Percentiles rank a stretch among this genome's conserved stretches.
Conservation (phyloP, 2,329 filamentous ascomycete species). For the Claviceps pusilla region DNA sequence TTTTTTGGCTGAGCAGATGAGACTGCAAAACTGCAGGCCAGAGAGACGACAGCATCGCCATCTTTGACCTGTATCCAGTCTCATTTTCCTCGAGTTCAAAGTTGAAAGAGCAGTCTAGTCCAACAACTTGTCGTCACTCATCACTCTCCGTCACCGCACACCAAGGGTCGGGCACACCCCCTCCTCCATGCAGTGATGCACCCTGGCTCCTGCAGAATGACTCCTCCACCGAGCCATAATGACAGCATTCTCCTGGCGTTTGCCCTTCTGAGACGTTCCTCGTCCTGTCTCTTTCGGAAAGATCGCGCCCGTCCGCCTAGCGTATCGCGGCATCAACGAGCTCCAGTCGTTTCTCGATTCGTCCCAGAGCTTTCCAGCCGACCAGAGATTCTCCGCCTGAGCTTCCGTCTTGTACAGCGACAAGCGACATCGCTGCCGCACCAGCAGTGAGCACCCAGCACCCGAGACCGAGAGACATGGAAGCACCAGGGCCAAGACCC, state of each 20-base stretch:
- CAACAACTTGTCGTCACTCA: background rate
- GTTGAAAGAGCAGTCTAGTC: too few relatives aligned
- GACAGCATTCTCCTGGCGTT: background rate
- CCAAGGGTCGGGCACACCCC: background rate
- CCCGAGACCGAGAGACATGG: too few relatives aligned
- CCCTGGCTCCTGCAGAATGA: background rate
- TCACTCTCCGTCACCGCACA: background rate
- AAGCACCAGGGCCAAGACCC: too few relatives aligned
- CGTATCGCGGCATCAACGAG: background rate
- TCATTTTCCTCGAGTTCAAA: too few relatives aligned
- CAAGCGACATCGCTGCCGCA: too few relatives aligned
- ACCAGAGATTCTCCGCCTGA: background rate
- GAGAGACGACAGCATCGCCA: background rate
- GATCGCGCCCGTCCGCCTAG: background rate
- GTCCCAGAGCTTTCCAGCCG: background rate
- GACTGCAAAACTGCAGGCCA: too few relatives aligned
- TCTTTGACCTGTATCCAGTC: too few relatives aligned
- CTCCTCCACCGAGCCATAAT: background rate
- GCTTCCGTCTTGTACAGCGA: too few relatives aligned
- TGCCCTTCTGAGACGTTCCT: background rate
- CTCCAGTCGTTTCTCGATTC: background rate
- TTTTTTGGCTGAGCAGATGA: background rate
- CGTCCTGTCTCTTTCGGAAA: background rate
- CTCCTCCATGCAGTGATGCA: background rate
- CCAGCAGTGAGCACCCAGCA: too few relatives aligned